These are phyloP conservation scores for Ploettnerulaceae sp. DNA, from an alignment of 2,329 filamentous ascomycete species.

Conservation along the genomic window DNA sequence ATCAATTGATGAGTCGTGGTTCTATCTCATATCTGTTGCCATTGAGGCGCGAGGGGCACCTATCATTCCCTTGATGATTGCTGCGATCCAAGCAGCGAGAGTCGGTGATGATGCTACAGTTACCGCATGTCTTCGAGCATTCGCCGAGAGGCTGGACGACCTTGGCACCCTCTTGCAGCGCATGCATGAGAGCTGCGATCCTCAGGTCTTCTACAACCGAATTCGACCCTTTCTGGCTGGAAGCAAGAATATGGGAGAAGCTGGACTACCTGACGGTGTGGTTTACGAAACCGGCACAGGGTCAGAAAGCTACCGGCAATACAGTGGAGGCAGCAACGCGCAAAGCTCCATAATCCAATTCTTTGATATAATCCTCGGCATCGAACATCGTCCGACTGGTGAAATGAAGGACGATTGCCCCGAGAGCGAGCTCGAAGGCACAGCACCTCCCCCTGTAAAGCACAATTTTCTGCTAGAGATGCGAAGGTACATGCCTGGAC, in stretches of 20 bases:
- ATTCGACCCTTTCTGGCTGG: conserved; percentile 95
- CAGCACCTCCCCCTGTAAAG: conserved; percentile 45
- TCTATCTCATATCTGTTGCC: conserved; percentile 91
- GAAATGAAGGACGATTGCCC: conserved; percentile 49
- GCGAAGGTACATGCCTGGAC: conserved; percentile 94
- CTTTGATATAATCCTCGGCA: conserved; percentile 86
- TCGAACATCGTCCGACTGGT: conserved; percentile 87
- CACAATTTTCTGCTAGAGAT: conserved; percentile 97
- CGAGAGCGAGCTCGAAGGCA: conserved; percentile 43
- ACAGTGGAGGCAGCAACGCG: conserved; percentile 90
- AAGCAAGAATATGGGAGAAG: conserved; percentile 96
- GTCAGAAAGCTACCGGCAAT: conserved; percentile 67
- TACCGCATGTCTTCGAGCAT: conserved; percentile 68
- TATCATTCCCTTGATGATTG: conserved; percentile 82
- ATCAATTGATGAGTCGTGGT: conserved; percentile 96
- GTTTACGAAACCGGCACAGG: conserved; percentile 79
- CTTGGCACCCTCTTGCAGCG: conserved; percentile 71
- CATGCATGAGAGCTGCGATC: conserved; percentile 95
- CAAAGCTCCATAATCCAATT: conserved; percentile 97
- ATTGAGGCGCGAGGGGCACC: conserved; percentile 90
- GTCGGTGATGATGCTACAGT: conserved; percentile 65
- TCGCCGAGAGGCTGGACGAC: conserved; percentile 86
- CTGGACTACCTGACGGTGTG: conserved; percentile 81
- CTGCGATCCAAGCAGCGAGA: conserved; percentile 76
- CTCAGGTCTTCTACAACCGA: conserved; percentile 89